Base-by-base conservation (phyloP, 768 basidiomycete genomes). In the Melanogaster broomeanus region DNA sequence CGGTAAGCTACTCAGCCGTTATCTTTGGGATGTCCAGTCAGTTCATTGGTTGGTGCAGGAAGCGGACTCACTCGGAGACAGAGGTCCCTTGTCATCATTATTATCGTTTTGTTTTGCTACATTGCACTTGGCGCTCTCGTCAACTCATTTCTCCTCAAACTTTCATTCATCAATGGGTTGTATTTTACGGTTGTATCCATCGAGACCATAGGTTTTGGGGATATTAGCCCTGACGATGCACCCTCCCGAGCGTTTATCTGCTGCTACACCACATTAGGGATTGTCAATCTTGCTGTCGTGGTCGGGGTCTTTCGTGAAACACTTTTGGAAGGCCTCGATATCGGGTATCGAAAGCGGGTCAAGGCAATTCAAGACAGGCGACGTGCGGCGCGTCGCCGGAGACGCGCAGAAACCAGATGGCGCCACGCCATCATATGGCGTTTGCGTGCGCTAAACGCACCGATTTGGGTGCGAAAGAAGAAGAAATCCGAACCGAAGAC, bases 51-150 rank as follows among this genome's bases (percentile, higher is more conserved):
- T 21, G 2, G 3, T 6, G 15, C 45, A 89, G 88, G 86, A 5
- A 90, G 88, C 56, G 92, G 92, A 1, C 70, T 94, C 33, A 93
- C 90, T 0, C 78, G 79, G 21, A 90, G 84, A 61, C 92, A 93
- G 59, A 81, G 90, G 4, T 80, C 84, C 1, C 78, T 93, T n/a
- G 81, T 87, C 28, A 85, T 93, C 51, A 80, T 88, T 31, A 82
- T 88, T 50, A 93, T 94, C 58, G 63, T 85, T 15, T 71, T 94
- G 2, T 74, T 93, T 21, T 74, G 74, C 51, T 93, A 90, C 63
- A 74, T 93, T 52, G 88, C 85, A 0, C 60, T 93, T 10, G 92
- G 91, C 5, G 80, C 85, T 0, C 73, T 90, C 13, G 67, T 82
- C 43, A 78, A 82, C 61, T 72, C 80, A 1, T 66, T 81, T 51